Percentiles rank a stretch among this genome's conserved stretches.
Conservation (phyloP, 1,284 basidiomycete genomes). For the Salmacisia buchloeana region DNA sequence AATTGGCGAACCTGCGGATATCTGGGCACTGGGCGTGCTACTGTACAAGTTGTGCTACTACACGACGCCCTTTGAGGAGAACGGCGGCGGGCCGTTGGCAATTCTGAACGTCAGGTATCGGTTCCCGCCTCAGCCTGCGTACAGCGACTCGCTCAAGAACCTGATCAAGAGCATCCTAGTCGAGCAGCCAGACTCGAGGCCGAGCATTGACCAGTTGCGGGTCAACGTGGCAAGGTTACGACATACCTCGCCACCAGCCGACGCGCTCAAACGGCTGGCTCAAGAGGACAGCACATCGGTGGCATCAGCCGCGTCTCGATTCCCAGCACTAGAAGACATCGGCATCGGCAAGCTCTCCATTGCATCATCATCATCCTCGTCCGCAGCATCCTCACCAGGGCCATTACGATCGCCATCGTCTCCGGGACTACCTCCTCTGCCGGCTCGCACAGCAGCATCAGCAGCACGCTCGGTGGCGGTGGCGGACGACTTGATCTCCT, state of each 20-base stretch:
- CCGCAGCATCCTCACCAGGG: not conserved
- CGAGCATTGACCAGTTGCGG: constrained; percentile 37
- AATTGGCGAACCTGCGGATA: constrained; percentile 82
- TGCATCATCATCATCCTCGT: not conserved
- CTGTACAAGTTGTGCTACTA: constrained; percentile 90
- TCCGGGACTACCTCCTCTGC: not conserved
- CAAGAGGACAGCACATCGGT: constrained; percentile 24
- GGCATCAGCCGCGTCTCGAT: constrained; percentile 17
- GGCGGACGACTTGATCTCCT: constrained; percentile 25
- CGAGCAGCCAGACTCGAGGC: constrained; percentile 36
- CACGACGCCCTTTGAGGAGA: constrained; percentile 76
- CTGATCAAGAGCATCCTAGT: constrained; percentile 67
- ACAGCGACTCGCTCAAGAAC: constrained; percentile 77
- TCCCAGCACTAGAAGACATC: not conserved
- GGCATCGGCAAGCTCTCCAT: not conserved
- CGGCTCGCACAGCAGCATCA: not conserved
- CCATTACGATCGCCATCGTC: not conserved
- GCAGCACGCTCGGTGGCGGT: not conserved
- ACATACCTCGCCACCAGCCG: constrained; percentile 27
- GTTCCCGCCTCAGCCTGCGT: constrained; percentile 64
- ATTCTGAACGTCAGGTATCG: constrained; percentile 95
- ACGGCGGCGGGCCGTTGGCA: constrained; percentile 82
- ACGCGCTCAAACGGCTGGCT: constrained; percentile 27
- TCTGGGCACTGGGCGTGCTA: constrained; percentile 71
- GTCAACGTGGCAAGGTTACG: constrained; percentile 34